Evolutionary conservation across 2,329 filamentous ascomycete genomes (phyloP), one percentile per base, ranked within the genome.

Genomic region (Aspergillus aculeatinus): DNA sequence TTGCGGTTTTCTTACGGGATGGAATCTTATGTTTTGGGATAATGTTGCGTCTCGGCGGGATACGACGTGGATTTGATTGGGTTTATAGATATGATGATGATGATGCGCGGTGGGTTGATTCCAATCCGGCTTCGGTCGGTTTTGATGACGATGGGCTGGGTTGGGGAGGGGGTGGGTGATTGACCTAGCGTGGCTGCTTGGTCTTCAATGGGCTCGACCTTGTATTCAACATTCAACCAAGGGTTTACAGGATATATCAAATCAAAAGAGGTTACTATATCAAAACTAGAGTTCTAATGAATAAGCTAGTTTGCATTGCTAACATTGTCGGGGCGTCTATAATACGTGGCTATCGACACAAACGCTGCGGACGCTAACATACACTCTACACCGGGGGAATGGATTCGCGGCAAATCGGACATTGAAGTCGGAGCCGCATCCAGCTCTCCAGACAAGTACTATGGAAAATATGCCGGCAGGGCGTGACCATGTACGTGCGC

Each of bases 381-480:
- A 58, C 49, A 63, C 65, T 1, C 21, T 83, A 97, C 72, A 96
- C 77, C 48, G 93, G 91, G 55, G 94, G 94, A 70, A 98, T 76
- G 60, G 90, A 89, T 79, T 97, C 93, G 67, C 95, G 84, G 77
- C 95, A 98, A 66, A 96, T 97, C 1, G 95, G 95, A 78, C 95
- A 99, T 79, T 96, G 92, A 70, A 99, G 77, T 60, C 94, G 81
- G 74, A 96, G 92, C 72, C 91, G 85, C 90, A 99, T 95, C 95
- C 95, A 98, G 44, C 92, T 92, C 78, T 98, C 94, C 67, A 99
- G 79, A 76, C 95, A 99, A 33, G 84, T 81, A 59, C 88, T 95
- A 73, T 99, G 95, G 74, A 99, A 99, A 52, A 98, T 92, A 78
- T 99, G 95, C 58, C 93, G 82, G 76, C 95, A 99, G 51, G 95